Conservation (phyloP, 495 filamentous ascomycete genomes). For the Penicillium salamii region DNA sequence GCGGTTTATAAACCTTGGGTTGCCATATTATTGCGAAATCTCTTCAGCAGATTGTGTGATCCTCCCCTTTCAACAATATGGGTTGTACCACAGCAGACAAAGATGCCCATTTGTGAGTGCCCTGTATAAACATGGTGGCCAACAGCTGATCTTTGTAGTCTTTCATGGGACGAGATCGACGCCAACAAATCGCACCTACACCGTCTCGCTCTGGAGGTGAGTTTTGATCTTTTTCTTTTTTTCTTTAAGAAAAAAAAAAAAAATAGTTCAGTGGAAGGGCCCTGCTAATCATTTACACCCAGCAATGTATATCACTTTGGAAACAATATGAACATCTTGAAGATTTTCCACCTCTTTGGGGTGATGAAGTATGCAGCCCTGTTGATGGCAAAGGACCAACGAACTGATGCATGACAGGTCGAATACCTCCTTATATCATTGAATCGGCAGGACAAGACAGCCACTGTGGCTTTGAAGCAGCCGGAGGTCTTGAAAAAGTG, state of each 20-base stretch:
- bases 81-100: not conserved
- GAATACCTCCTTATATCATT: not conserved
- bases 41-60: too few relatives aligned
- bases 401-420: not conserved
- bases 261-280: too few relatives aligned
- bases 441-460: not conserved
- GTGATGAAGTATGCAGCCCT: not conserved
- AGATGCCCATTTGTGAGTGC: not conserved
- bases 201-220: not conserved
- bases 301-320: not conserved
- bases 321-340: not conserved
- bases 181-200: not conserved
- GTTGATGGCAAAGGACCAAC: too few relatives aligned
- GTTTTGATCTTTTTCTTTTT: too few relatives aligned
- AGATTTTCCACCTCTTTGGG: not conserved
- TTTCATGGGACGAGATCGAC: not conserved
- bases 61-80: too few relatives aligned
- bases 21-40: too few relatives aligned
- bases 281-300: too few relatives aligned
- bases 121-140: not conserved
- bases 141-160: not conserved
- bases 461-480: not conserved
- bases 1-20: too few relatives aligned
- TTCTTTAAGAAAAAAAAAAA: too few relatives aligned
- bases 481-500: not conserved